These are phyloP conservation scores for Curvularia sp. DNA, from an alignment of 2,329 filamentous ascomycete genomes.

Conservation along the genomic window DNA sequence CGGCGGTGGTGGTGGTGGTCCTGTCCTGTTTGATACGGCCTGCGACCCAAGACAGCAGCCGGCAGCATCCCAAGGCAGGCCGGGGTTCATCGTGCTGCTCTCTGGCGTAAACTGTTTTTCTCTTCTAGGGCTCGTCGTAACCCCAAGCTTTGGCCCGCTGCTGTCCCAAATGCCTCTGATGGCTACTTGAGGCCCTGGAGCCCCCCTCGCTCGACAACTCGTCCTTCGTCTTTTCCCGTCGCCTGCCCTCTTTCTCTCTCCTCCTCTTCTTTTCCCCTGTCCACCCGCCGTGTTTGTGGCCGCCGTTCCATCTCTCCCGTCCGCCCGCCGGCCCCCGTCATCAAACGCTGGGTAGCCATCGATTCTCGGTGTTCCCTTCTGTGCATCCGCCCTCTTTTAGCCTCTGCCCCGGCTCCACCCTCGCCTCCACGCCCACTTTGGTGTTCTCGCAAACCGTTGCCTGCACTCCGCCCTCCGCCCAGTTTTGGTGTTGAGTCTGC, in stretches of 20 bases:
- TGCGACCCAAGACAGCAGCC: constrained; percentile 18
- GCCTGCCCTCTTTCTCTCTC: constrained; percentile 19
- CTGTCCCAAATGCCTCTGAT: constrained; percentile 45
- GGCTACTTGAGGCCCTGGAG: constrained; percentile 33
- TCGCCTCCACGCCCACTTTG: constrained; percentile 40
- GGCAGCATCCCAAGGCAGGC: constrained; percentile 7
- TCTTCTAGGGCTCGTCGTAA: constrained; percentile 41
- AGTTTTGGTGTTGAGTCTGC: constrained; percentile 47
- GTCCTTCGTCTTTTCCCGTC: constrained; percentile 32
- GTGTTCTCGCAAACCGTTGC: constrained; percentile 43
- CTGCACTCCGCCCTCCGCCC: constrained; percentile 31
- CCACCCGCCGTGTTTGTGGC: constrained; percentile 23
- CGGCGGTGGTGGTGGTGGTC: background rate
- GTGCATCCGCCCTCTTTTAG: constrained; percentile 33
- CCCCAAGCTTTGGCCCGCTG: constrained; percentile 42
- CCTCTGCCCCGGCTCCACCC: constrained; percentile 24
- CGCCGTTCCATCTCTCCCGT: constrained; percentile 37
- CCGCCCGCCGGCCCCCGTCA: constrained; percentile 33
- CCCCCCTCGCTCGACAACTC: constrained; percentile 25
- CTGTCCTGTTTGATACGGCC: constrained; percentile 20
- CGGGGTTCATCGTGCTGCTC: constrained; percentile 29
- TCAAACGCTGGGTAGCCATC: constrained; percentile 34
- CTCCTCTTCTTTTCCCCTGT: constrained; percentile 30
- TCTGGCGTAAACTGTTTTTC: constrained; percentile 43
- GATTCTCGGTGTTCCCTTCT: constrained; percentile 40